Evolutionary conservation across 163 green algal species (phyloP), one percentile per base, ranked within the genome.

Genomic region (Scenedesmus sp.): DNA sequence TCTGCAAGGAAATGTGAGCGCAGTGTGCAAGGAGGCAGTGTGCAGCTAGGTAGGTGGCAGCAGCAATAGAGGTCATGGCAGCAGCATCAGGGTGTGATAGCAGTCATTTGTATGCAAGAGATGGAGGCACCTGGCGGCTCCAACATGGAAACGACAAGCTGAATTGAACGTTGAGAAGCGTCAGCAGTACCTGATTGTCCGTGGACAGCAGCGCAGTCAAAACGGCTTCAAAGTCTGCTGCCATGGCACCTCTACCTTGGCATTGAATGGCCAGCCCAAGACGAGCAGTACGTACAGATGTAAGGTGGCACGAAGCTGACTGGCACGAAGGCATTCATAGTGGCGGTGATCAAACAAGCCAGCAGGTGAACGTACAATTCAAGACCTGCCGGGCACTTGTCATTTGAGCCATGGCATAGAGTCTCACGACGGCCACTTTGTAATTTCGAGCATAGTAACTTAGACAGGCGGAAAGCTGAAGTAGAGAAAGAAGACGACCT

Each of bases 151-250:
- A 76, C 37, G 0, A 1, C 30, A 35, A 22, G 7, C 4, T 40
- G 1, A 22, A 1, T 22, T 7, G 24, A 6, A 40, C 0, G 12
- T 1, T 2, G 16, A 9, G 44, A 1, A 73, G 18, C 1, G n/a
- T 49, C 15, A n/a, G 15, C 46, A 46, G 24, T 79, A 91, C 88
- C 88, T 88, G 80, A 65, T 92, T 92, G 51, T 92, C 88, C 13
- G 80, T 65, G 0, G 80, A 88, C n/a, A 92, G 65, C 42, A 78
- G 86, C 24, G 88, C 46, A 46, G 70, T 43, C 46, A 92, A 51
- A 53, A 92, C 7, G 26, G 33, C 81, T 49, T 92, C 88, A 49
- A 92, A 51, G 61, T 88, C n/a, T n/a, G 68, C 42, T 59, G 79
- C 73, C 65, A 76, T 76, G 65, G 65, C 65, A 40, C 65, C 65